These are phyloP conservation scores for Fraxinus pennsylvanica DNA, from an alignment of 257 asterid species.

Conservation along the genomic window DNA sequence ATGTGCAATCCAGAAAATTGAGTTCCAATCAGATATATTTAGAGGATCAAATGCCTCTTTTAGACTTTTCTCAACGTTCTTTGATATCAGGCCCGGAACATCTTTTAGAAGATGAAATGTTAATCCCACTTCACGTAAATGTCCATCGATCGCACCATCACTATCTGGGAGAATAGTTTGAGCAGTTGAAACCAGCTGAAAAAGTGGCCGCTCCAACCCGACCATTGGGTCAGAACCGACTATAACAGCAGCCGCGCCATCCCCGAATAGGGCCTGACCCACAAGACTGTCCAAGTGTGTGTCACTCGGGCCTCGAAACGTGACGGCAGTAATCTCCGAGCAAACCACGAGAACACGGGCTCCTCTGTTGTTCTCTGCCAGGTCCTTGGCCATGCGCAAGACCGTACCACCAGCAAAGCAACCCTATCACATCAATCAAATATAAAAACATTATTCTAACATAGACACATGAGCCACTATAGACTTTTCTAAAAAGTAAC, in stretches of 20 bases:
- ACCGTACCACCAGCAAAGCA: constrained; percentile 76
- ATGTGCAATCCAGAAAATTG: constrained; percentile 68
- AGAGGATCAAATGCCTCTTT: constrained; percentile 55
- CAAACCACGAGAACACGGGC: constrained; percentile 67
- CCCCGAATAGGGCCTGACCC: constrained; percentile 62
- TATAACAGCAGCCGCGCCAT: constrained; percentile 62
- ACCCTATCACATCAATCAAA: constrained; percentile 32
- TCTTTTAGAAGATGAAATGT: constrained; percentile 51
- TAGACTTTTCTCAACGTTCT: constrained; percentile 47
- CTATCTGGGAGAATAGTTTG: constrained; percentile 66
- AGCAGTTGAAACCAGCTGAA: constrained; percentile 53
- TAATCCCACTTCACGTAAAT: constrained; percentile 61
- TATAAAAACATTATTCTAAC: neutral
- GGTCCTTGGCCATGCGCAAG: constrained; percentile 71
- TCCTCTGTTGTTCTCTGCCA: constrained; percentile 74
- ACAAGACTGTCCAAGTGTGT: constrained; percentile 56
- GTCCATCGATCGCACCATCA: constrained; percentile 55
- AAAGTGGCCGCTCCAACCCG: constrained; percentile 53
- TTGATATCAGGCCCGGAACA: constrained; percentile 54
- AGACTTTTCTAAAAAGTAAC: no score
- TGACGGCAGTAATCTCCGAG: constrained; percentile 60
- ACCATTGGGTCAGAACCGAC: constrained; percentile 51
- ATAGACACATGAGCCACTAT: neutral
- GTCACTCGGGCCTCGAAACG: constrained; percentile 64
- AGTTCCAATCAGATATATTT: constrained; percentile 67